Base-by-base conservation (phyloP, 768 basidiomycete genomes). In the Gymnopilus junonius region DNA sequence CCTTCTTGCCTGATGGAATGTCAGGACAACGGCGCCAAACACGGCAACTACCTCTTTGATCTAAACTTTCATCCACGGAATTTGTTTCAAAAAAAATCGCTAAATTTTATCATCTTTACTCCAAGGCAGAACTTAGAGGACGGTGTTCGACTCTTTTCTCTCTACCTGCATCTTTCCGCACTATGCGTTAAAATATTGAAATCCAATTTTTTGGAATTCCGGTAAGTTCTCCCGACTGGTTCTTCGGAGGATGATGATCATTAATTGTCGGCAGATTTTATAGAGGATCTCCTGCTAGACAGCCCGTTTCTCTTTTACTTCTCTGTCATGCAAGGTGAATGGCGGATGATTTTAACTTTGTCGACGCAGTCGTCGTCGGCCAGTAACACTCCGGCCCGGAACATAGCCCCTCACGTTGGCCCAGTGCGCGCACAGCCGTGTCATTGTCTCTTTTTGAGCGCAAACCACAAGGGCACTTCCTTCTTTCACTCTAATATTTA, bases 1-100 rank as follows among this genome's bases (percentile, higher is more conserved):
- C 11, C 23, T 31, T 39, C n/a, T 34, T 23, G 55, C 57, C 50
- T 63, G 62, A 58, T 63, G 48, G 23, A 57, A 55, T 53, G 50
- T 39, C 62, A 63, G 56, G 62, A 63, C 62, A 63, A 64, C 63
- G 58, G 35, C 37, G 34, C 63, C 51, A 59, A 64, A 64, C 31
- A 59, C 43, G 63, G 58, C 21, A 63, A 63, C 55, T 53, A 31
- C 55, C 48, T 55, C 40, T 59, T 63, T 46, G 29, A 20, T 50
- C 17, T 20, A 42, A 15, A 8, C 35, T 37, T 8, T 37, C 45
- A 46, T 25, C 25, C 25, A 10, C 45, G 8, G 10, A 20, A 45
- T 23, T 45, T 45, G 21, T 23, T 45, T 21, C 43, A 43, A 43
- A 12, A 23, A 8, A 23, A 8, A 21, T 43, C 42, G 42, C n/a